phyloP scores from a whole-genome alignment of 2,329 filamentous ascomycete genomes.

The Epichloe aotearoae region DNA sequence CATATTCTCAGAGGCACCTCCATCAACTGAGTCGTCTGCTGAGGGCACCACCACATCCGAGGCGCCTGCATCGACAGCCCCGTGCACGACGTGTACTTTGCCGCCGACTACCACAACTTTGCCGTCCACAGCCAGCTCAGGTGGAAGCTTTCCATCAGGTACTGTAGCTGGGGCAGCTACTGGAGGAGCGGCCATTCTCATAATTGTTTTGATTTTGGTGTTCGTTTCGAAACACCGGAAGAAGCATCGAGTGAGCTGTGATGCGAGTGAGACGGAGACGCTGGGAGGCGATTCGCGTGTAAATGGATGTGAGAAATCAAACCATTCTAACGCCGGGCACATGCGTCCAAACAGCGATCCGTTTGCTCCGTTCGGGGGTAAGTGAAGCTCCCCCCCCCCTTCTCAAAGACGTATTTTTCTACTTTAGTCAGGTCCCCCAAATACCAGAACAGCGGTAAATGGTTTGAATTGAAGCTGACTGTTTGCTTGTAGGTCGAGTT shows the following conservation, averaged over 20 bases:
- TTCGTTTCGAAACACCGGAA: slow-evolving; percentile 10
- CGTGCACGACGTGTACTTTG: background rate
- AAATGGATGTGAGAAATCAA: slow-evolving; percentile 1
- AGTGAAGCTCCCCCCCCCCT: slow-evolving; percentile 4
- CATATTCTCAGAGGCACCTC: slow-evolving; percentile 15
- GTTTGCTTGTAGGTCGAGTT: slow-evolving; percentile 16
- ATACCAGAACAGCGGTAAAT: too few relatives aligned
- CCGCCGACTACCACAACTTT: background rate
- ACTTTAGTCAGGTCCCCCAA: too few relatives aligned
- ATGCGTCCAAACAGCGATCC: slow-evolving; percentile 16
- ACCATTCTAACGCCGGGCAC: slow-evolving; percentile 12
- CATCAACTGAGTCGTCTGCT: slow-evolving; percentile 6
- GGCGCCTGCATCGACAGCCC: background rate
- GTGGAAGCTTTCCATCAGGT: slow-evolving; percentile 13
- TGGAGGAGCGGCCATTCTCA: slow-evolving; percentile 15
- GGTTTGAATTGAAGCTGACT: too few relatives aligned
- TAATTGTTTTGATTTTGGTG: slow-evolving; percentile 13
- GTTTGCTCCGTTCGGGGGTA: slow-evolving; percentile 34
- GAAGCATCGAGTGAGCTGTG: slow-evolving; percentile 3
- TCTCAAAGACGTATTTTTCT: too few relatives aligned
- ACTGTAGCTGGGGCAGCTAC: slow-evolving; percentile 21
- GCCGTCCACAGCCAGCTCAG: background rate
- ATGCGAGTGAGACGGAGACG: slow-evolving; percentile 6
- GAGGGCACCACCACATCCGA: background rate
- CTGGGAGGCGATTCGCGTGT: background rate